Conservation (phyloP, 2,329 filamentous ascomycete species). For the Colletotrichum sp. region DNA sequence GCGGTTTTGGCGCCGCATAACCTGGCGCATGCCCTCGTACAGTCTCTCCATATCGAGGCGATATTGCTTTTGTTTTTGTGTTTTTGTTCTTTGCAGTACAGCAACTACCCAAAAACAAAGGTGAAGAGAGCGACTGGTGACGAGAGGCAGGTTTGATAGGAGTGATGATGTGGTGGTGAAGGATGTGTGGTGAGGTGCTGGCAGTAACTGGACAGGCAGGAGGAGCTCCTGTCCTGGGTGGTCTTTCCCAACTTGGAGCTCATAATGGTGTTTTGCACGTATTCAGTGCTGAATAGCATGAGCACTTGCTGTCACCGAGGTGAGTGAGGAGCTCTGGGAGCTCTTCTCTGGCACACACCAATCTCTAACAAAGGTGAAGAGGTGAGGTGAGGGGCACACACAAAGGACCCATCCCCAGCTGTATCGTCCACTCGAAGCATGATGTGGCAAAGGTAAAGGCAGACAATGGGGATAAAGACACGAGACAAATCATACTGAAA, state of each 20-base stretch:
- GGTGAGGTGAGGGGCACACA: conserved; percentile 2
- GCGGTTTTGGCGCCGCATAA: conserved; percentile 8
- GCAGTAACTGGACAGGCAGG: neutral
- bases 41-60: neutral
- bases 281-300: neutral
- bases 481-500: neutral
- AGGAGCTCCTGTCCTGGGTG: neutral
- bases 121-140: neutral
- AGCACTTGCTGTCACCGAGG: neutral
- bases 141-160: neutral
- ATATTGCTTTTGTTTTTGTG: neutral
- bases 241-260: neutral
- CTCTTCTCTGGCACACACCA: neutral
- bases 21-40: conserved; percentile 11
- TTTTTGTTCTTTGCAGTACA: neutral
- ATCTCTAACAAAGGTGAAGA: neutral
- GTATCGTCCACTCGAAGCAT: neutral
- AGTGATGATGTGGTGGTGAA: neutral
- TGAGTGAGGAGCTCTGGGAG: neutral
- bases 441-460: neutral
- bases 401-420: neutral
- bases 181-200: neutral
- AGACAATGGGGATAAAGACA: neutral
- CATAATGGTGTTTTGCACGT: neutral
- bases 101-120: neutral